Conservation (phyloP, 768 basidiomycete genomes). For the Trametes gibbosa region DNA sequence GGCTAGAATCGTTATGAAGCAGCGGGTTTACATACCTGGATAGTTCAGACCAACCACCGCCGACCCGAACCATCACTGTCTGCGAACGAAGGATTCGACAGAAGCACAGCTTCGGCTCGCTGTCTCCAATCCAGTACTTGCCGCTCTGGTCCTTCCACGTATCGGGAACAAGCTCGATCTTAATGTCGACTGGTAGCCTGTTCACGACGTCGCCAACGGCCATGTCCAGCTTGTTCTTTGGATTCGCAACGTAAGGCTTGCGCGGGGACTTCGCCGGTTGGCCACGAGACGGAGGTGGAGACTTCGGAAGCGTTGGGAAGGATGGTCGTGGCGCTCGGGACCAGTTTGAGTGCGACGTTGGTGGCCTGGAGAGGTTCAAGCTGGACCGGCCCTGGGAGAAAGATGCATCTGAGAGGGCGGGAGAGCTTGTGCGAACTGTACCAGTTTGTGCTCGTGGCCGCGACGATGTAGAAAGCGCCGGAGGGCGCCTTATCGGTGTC, state of each 20-base stretch:
- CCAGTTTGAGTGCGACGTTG: conserved; percentile 59
- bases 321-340: conserved; percentile 67
- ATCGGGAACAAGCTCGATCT: conserved; percentile 74
- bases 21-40: conserved; percentile 61
- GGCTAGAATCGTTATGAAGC: neutral
- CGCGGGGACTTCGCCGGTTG: conserved; percentile 39
- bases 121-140: conserved; percentile 94
- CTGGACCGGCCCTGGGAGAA: conserved; percentile 51
- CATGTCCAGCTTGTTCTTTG: conserved; percentile 88
- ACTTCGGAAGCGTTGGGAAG: conserved; percentile 41
- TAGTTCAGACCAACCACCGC: conserved; percentile 91
- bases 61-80: conserved; percentile 95
- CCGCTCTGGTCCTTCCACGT: conserved; percentile 93
- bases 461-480: conserved; percentile 25
- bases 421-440: conserved; percentile 49
- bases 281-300: conserved; percentile 43
- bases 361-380: conserved; percentile 41
- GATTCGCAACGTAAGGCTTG: conserved; percentile 81
- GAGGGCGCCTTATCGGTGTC: conserved; percentile 30
- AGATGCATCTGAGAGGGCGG: conserved; percentile 56
- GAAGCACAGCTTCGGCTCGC: conserved; percentile 87
- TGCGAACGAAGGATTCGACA: conserved; percentile 88
- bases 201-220: conserved; percentile 93
- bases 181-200: conserved; percentile 80
- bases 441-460: conserved; percentile 44